phyloP scores from a whole-genome alignment of 768 basidiomycete genomes.

The Termitomyces titanicus region DNA sequence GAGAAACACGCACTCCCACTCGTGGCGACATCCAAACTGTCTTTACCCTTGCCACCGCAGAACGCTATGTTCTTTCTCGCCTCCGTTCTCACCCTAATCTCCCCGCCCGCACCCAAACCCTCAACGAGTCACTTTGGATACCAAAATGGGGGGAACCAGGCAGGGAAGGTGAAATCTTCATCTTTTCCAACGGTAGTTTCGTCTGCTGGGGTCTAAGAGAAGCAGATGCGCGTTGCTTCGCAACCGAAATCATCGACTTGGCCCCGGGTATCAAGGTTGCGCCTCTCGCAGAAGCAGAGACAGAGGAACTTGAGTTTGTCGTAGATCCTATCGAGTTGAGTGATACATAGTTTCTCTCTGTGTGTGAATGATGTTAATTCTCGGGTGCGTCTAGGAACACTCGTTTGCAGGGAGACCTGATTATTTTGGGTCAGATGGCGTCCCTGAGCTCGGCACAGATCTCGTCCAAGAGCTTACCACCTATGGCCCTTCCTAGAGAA shows the following conservation, averaged over 20 bases:
- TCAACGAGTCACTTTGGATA: constrained; percentile 81
- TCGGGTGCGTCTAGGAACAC: constrained; percentile 53
- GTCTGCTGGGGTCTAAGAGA: constrained; percentile 90
- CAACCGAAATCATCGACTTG: constrained; percentile 53
- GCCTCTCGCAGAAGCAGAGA: constrained; percentile 66
- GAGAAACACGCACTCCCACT: constrained; percentile 83
- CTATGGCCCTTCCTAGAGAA: constrained; percentile 58
- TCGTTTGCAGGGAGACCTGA: constrained; percentile 86
- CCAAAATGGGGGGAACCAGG: constrained; percentile 60
- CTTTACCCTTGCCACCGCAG: constrained; percentile 83
- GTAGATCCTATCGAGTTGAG: constrained; percentile 86
- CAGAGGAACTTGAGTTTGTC: constrained; percentile 91
- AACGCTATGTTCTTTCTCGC: constrained; percentile 70
- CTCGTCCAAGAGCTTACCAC: constrained; percentile 39
- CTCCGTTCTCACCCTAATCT: constrained; percentile 50
- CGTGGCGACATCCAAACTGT: constrained; percentile 75
- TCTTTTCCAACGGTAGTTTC: constrained; percentile 85
- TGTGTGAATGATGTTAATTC: constrained; percentile 11
- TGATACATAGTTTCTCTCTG: constrained; percentile 16
- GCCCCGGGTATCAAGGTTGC: constrained; percentile 58
- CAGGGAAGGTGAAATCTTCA: constrained; percentile 77
- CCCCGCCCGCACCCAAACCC: constrained; percentile 49
- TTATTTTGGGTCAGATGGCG: constrained; percentile 75
- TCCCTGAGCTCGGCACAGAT: constrained; percentile 52
- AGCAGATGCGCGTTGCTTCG: constrained; percentile 67